Evolutionary conservation across 2,329 filamentous ascomycete genomes (phyloP).

Genomic region (Cercospora zeina): DNA sequence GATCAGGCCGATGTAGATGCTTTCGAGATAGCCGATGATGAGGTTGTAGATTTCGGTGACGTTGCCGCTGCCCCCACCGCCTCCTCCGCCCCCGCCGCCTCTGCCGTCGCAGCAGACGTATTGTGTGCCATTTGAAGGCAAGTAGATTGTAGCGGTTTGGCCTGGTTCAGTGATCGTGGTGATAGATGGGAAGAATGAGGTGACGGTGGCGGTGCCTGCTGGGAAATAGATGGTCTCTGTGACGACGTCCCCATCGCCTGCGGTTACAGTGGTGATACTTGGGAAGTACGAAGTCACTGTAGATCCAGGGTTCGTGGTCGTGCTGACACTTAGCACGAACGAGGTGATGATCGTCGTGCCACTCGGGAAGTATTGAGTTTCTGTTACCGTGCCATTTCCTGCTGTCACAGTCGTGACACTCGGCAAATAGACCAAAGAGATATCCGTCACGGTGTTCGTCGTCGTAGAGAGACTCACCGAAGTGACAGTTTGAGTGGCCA

Average conservation of each 20-base stretch:
- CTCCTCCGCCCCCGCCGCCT: background rate
- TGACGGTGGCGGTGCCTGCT: background rate
- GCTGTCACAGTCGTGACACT: background rate
- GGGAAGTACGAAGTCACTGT: background rate
- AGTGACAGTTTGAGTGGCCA: background rate
- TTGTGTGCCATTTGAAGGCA: background rate
- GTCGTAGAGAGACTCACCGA: background rate
- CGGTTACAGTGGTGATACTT: background rate
- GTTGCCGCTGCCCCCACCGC: background rate
- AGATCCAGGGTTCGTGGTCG: background rate
- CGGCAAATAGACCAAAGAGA: background rate
- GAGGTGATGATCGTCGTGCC: background rate
- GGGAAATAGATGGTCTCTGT: background rate
- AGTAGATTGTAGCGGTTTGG: background rate
- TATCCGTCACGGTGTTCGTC: background rate
- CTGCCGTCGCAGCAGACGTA: background rate
- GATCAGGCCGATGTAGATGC: background rate
- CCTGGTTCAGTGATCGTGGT: background rate
- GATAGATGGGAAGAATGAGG: background rate
- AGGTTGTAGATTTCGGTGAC: background rate
- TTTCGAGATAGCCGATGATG: background rate
- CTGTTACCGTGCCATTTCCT: background rate
- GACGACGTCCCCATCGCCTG: background rate
- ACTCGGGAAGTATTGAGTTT: background rate
- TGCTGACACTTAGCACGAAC: background rate